Evolutionary conservation across 257 asterid genomes (phyloP).

Genomic region (Petunia axillaris): DNA sequence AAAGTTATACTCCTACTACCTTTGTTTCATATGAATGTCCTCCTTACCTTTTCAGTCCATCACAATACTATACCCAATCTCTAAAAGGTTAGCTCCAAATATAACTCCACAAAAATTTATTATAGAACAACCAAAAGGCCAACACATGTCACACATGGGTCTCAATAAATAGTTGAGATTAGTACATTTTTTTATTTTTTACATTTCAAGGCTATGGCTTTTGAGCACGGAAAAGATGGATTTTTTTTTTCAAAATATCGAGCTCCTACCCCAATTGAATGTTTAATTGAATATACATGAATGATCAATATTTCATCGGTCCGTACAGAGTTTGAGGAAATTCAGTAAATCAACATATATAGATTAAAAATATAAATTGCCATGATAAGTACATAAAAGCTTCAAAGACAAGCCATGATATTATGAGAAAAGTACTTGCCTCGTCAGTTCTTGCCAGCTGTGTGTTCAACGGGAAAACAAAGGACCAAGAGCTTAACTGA

Average conservation of each 20-base stretch:
- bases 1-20: neutral
- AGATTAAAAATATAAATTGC: neutral
- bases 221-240: neutral
- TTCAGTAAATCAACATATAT: neutral
- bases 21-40: neutral
- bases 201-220: neutral
- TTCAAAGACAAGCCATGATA: neutral
- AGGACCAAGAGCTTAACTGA: constrained; percentile 95
- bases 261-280: constrained; percentile 10
- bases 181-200: neutral
- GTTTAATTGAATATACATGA: neutral
- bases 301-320: neutral
- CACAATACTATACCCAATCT: neutral
- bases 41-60: neutral
- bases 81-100: neutral
- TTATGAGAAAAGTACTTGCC: constrained; percentile 45
- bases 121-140: neutral
- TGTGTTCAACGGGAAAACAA: constrained; percentile 65
- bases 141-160: neutral
- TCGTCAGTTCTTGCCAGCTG: constrained; percentile 66
- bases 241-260: neutral
- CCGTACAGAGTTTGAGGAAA: neutral
- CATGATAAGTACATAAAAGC: neutral
- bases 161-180: neutral
- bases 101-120: neutral